Percentiles rank a stretch among this genome's conserved stretches.
Conservation (phyloP, 495 filamentous ascomycete genomes). For the Xylaria acuta region DNA sequence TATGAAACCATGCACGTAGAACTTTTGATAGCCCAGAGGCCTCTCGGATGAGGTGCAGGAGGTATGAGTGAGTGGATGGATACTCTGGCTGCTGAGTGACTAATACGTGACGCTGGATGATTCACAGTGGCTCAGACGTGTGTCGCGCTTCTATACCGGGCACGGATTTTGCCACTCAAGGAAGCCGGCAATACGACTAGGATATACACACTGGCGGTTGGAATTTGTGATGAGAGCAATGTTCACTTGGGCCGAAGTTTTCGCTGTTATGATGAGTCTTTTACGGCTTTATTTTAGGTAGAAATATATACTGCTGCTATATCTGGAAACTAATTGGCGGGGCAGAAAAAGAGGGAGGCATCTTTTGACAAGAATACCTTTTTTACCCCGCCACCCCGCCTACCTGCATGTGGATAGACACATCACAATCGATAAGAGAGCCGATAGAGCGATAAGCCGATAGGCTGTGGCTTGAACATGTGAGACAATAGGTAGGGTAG, state of each 20-base stretch:
- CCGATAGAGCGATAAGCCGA: neutral
- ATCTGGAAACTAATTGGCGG: conserved; percentile 6
- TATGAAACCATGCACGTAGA: neutral
- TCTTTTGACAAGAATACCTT: conserved; percentile 1
- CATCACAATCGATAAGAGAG: conserved; percentile 10
- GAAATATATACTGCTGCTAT: neutral
- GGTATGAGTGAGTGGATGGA: neutral
- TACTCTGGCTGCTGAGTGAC: conserved; percentile 8
- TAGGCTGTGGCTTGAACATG: neutral
- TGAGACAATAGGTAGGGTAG: no score
- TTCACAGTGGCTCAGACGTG: conserved; percentile 19
- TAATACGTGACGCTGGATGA: conserved; percentile 25
- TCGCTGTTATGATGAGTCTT: conserved; percentile 1
- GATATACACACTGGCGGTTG: neutral
- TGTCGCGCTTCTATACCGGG: neutral
- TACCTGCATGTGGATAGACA: no score
- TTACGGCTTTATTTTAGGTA: conserved; percentile 5
- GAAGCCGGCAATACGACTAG: neutral
- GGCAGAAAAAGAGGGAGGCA: conserved; percentile 5
- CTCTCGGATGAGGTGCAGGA: neutral
- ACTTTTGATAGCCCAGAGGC: neutral
- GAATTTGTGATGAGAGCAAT: neutral
- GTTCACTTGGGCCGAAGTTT: neutral
- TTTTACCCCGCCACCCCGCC: conserved; percentile 24
- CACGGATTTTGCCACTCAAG: neutral